These are phyloP conservation scores for Anacardium occidentale DNA, from an alignment of 345 rosid genomes.

Conservation along the genomic window DNA sequence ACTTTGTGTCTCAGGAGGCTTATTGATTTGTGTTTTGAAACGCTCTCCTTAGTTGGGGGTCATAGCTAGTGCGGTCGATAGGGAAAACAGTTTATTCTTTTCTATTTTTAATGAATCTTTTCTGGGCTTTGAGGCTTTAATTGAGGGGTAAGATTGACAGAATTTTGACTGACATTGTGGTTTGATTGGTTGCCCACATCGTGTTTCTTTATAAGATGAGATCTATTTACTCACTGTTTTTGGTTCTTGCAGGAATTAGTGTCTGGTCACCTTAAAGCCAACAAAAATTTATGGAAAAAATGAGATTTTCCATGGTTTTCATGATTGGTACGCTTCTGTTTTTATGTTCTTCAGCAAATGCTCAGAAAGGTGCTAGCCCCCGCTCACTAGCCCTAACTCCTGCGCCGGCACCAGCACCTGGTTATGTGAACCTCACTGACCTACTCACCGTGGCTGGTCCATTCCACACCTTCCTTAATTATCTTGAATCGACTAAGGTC, in stretches of 20 bases:
- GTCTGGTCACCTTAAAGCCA: slow-evolving; percentile 5
- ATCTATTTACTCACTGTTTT: slow-evolving; percentile 2
- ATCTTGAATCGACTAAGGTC: slow-evolving; percentile 70
- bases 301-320: slow-evolving; percentile 42
- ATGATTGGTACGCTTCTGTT: slow-evolving; percentile 34
- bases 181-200: background rate
- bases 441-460: slow-evolving; percentile 89
- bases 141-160: background rate
- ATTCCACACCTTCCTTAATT: slow-evolving; percentile 65
- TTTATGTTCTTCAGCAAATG: slow-evolving; percentile 39
- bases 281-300: slow-evolving; percentile 27
- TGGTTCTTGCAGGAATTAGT: slow-evolving; percentile 37
- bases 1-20: background rate
- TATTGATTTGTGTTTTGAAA: background rate
- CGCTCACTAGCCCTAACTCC: slow-evolving; percentile 58
- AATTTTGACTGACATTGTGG: background rate
- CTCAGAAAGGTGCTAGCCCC: slow-evolving; percentile 52
- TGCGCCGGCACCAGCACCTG: slow-evolving; percentile 72
- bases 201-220: slow-evolving; percentile 7
- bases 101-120: background rate
- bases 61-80: background rate
- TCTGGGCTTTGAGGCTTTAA: slow-evolving; percentile 4
- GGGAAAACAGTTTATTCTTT: background rate
- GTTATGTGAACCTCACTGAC: slow-evolving; percentile 63
- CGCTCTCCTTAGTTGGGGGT: background rate